Base-by-base conservation (phyloP, 371 early-diverging fungal genomes). In the Batrachochytrium dendrobatidis region DNA sequence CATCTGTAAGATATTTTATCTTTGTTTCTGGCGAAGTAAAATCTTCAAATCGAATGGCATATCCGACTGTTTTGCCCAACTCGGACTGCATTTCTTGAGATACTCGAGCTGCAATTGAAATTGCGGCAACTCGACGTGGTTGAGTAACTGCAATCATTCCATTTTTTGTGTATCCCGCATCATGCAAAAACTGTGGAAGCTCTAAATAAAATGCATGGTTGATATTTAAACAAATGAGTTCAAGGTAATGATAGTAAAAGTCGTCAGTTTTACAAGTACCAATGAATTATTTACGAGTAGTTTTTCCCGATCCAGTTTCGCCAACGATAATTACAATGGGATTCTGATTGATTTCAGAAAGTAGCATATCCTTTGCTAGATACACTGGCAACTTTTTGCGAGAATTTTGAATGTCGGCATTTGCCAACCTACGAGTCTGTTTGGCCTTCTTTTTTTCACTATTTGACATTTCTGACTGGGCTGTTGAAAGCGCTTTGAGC, bases 91-190 rank as follows among this genome's bases (percentile, higher is more conserved):
- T 82, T 72, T 96, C 96, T 59, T 92, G 88, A 0, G 94, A 81
- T 0, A 99, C 98, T 62, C 99, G 85, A 44, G 85, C 84, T 0
- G 98, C 93, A 49, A 99, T 84, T 44, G 90, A 90, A 34, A 92
- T 92, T 46, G 98, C 96, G n/a, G 99, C 98, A 4, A 99, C 95
- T 65, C 99, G 75, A 63, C 99, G 83, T 0, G 99, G 99, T 67
- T 99, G 99, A 0, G 99, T 97, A 35, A 95, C 76, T 0, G 92
- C 94, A 52, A 99, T 85, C 24, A 83, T 83, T 2, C 87, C 87
- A 25, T 72, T 62, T 22, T 67, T 69, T 20, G 87, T 75, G 30
- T 86, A 57, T 2, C 86, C 87, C 7, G 85, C 79, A 55, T 93
- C 90, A 25, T 83, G 60, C 12, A 96, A 75, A 71, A 86, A 94